These are phyloP conservation scores for Oldenlandia corymbosa DNA, from an alignment of 257 asterid genomes.

Conservation along the genomic window DNA sequence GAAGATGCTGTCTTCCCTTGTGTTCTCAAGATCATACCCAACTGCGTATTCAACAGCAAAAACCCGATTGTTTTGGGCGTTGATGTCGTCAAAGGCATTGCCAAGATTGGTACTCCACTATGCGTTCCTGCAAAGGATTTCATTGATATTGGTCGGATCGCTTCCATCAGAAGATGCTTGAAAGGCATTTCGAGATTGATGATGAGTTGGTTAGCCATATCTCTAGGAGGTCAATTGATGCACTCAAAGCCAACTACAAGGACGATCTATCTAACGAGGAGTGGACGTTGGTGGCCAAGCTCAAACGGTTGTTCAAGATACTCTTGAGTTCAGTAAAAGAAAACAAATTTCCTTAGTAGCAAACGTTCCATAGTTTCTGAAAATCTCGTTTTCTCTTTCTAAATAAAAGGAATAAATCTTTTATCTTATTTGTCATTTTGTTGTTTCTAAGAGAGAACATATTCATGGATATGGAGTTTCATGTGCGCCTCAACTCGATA, in stretches of 20 bases:
- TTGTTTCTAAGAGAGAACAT: no score
- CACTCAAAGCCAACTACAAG: constrained; percentile 82
- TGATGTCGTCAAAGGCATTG: constrained; percentile 75
- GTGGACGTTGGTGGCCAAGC: constrained; percentile 58
- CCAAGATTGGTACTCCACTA: constrained; percentile 69
- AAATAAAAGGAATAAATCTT: no score
- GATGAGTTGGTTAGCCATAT: constrained; percentile 96
- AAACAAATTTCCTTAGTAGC: no score
- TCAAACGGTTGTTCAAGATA: constrained; percentile 75
- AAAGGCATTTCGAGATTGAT: constrained; percentile 86
- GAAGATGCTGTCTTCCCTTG: constrained; percentile 98
- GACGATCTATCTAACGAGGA: constrained; percentile 67
- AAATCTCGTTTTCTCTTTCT: no score
- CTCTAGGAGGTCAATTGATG: constrained; percentile 79
- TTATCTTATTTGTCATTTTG: no score
- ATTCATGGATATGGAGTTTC: no score
- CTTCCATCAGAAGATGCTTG: constrained; percentile 93
- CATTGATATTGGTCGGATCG: constrained; percentile 79
- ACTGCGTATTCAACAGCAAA: constrained; percentile 80
- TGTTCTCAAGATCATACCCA: constrained; percentile 81
- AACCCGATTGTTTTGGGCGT: constrained; percentile 96
- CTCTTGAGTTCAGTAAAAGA: no score
- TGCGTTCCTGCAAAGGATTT: constrained; percentile 81
- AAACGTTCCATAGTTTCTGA: no score
- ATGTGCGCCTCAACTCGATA: no score